phyloP scores from a whole-genome alignment of 2,329 filamentous ascomycete genomes.

The Trichophyton simii region DNA sequence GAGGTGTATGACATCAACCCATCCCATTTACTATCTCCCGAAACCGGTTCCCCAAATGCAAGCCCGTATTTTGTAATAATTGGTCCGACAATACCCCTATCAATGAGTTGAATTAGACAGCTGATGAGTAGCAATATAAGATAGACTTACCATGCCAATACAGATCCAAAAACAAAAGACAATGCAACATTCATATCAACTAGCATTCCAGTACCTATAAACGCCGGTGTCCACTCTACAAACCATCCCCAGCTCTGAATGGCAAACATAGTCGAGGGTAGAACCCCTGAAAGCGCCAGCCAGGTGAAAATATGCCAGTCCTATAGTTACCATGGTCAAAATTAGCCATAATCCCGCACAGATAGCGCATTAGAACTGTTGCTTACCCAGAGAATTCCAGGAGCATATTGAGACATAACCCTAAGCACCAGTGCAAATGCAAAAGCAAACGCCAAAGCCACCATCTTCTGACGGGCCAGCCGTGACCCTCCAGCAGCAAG shows the following conservation, averaged over 20 bases:
- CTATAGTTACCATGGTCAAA: background rate
- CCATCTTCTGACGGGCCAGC: constrained; percentile 46
- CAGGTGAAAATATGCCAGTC: constrained; percentile 44
- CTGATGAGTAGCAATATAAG: constrained; percentile 14
- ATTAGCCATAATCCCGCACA: background rate
- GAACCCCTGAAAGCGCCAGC: constrained; percentile 17
- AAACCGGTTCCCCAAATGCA: constrained; percentile 31
- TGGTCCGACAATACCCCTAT: constrained; percentile 42
- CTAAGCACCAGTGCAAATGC: constrained; percentile 39
- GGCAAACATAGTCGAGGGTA: constrained; percentile 1
- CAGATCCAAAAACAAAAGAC: constrained; percentile 45
- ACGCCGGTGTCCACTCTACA: constrained; percentile 48
- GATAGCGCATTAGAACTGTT: background rate
- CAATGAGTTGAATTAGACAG: background rate
- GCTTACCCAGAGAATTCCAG: constrained; percentile 44
- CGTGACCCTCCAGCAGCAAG: constrained; percentile 39
- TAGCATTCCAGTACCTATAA: constrained; percentile 48
- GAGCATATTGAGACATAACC: constrained; percentile 46
- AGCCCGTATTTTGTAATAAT: constrained; percentile 41
- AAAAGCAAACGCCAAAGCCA: constrained; percentile 43
- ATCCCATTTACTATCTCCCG: constrained; percentile 9
- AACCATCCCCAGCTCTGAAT: constrained; percentile 51
- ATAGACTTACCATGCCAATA: constrained; percentile 38
- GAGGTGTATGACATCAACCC: constrained; percentile 28
- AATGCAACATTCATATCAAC: constrained; percentile 47